Percentiles rank a stretch among this genome's conserved stretches.
These are phyloP conservation scores for Crithidia mellificae DNA, from an alignment of 208 protist genomes.

Conservation along the genomic window DNA sequence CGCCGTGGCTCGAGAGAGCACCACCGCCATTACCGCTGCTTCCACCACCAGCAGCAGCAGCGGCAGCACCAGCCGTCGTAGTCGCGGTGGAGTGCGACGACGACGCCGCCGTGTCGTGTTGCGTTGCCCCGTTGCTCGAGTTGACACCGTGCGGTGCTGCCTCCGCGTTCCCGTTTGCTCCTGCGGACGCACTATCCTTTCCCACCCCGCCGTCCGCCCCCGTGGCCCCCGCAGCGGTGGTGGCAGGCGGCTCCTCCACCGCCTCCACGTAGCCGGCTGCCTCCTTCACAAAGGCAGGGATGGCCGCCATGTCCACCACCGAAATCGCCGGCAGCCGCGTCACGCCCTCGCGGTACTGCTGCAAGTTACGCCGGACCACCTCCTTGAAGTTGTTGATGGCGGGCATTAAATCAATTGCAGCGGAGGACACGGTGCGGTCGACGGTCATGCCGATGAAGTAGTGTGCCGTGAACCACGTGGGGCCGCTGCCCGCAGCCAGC, in stretches of 20 bases:
- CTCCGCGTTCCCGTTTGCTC: too few relatives aligned
- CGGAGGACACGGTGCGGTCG: slow-evolving; percentile 47
- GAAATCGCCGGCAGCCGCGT: slow-evolving; percentile 73
- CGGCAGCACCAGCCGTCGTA: too few relatives aligned
- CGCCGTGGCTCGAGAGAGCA: too few relatives aligned
- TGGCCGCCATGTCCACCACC: slow-evolving; percentile 61
- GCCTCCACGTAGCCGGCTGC: slow-evolving; percentile 59
- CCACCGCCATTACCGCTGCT: too few relatives aligned
- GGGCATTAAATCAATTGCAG: slow-evolving; percentile 65
- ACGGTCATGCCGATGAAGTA: slow-evolving; percentile 90
- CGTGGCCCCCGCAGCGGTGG: not conserved
- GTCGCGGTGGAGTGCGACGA: too few relatives aligned
- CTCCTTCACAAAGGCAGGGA: slow-evolving; percentile 76
- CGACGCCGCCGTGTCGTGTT: too few relatives aligned
- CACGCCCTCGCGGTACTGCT: slow-evolving; percentile 72
- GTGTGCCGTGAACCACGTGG: slow-evolving; percentile 54
- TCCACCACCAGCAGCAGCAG: too few relatives aligned
- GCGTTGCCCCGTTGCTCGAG: too few relatives aligned
- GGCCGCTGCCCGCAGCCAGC: not conserved
- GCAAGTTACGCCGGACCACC: slow-evolving; percentile 58
- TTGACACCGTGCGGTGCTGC: too few relatives aligned
- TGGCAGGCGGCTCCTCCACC: slow-evolving; percentile 11
- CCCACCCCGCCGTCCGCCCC: not conserved
- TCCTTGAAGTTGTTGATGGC: slow-evolving; percentile 73
- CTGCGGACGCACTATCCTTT: not conserved